Evolutionary conservation across 495 filamentous ascomycete species (phyloP).

Genomic region (Xylaria cubensis): DNA sequence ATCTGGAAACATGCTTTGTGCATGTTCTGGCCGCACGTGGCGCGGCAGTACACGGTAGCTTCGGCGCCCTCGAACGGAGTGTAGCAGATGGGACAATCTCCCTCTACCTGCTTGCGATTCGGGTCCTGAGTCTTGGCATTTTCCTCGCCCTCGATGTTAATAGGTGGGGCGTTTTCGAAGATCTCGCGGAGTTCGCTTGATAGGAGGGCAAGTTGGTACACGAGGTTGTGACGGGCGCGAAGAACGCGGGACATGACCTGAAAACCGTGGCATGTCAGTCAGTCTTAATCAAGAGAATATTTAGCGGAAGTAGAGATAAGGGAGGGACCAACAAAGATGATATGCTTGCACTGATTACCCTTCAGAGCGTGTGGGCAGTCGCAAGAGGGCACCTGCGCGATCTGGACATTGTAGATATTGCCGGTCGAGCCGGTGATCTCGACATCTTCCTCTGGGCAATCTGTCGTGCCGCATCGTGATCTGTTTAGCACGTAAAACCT

Average conservation of each 20-base stretch:
- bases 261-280: slow-evolving; percentile 8
- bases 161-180: slow-evolving; percentile 60
- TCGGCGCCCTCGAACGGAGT: slow-evolving; percentile 66
- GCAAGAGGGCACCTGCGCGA: slow-evolving; percentile 65
- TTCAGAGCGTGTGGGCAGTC: slow-evolving; percentile 67
- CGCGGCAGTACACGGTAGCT: slow-evolving; percentile 72
- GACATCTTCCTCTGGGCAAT: slow-evolving; percentile 56
- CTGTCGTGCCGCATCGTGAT: slow-evolving; percentile 35
- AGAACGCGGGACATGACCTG: slow-evolving; percentile 70
- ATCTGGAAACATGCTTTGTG: slow-evolving; percentile 75
- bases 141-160: slow-evolving; percentile 19
- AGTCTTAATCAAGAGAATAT: not conserved
- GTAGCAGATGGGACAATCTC: slow-evolving; percentile 83
- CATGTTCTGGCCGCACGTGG: slow-evolving; percentile 79
- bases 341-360: slow-evolving; percentile 75
- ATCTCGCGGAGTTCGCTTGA: slow-evolving; percentile 68
- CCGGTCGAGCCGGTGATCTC: slow-evolving; percentile 77
- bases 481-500: slow-evolving; percentile 51
- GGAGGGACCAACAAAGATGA: slow-evolving; percentile 32
- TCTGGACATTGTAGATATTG: slow-evolving; percentile 69
- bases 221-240: slow-evolving; percentile 64
- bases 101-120: slow-evolving; percentile 62
- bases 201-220: slow-evolving; percentile 78
- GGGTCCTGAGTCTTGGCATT: slow-evolving; percentile 29
- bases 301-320: not conserved